Base-by-base conservation (phyloP, 768 basidiomycete species). In the Leccinum disarticulatum region DNA sequence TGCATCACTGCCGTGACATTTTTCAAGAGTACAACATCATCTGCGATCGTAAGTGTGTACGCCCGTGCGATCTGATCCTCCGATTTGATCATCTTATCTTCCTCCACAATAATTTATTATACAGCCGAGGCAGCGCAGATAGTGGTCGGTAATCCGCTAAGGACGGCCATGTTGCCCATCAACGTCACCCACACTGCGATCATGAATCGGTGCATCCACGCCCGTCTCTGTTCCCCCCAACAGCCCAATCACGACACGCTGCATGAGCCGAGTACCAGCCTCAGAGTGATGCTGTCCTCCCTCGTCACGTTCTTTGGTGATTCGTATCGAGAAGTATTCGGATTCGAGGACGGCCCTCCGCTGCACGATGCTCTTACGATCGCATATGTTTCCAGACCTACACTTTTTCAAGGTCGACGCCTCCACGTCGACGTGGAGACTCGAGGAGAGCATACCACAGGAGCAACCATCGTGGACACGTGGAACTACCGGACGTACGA, bases 121-220 rank as follows among this genome's bases (percentile, higher is more conserved):
- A 27, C 63, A 91, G 89, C 91, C 8, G 90, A 94, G 70, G 90
- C 93, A 3, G 82, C 88, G 1, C 87, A 91, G 65, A 92, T 95
- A 54, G 89, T 95, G 11, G 72, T 93, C 48, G 79, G 93, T 66
- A 80, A 79, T 6, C 86, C 89, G 3, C 77, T 91, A 7, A 87
- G 83, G 76, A 83, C 77, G 30, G 74, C 77, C 15, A 93, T 93
- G 92, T 83, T 93, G 28, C 91, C 91, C 0, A 82, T 96, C 64
- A 95, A 96, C 67, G 88, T 94, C n/a, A 91, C 93, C 3, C 94
- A 95, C 70, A 88, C 84, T 1, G 91, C 90, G 3, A 89, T 95
- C 61, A 87, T 91, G 48, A 88, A 84, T 3, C 69, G 74, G 22
- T 66, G 72, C 10, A 74, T 87, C 33, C 87, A 87, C 63, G 59